phyloP scores from a whole-genome alignment of 1,139 yeast species.

The Debaryomyces subglobosus region DNA sequence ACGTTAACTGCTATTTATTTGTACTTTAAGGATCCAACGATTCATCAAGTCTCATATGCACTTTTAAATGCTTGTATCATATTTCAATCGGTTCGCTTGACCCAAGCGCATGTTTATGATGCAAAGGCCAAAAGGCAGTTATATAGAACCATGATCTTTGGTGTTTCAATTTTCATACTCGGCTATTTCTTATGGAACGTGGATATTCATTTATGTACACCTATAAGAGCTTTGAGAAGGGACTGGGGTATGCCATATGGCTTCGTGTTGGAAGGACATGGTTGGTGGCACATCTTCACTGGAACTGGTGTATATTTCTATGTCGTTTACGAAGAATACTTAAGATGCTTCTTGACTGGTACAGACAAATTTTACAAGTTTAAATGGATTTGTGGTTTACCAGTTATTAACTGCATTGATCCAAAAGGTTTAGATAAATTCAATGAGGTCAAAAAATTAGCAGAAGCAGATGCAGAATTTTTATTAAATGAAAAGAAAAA shows the following conservation, averaged over 20 bases:
- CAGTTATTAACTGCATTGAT: conserved; percentile 36
- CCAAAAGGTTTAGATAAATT: conserved; percentile 30
- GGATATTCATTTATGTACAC: conserved; percentile 79
- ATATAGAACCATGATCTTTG: conserved; percentile 57
- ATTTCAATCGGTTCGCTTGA: conserved; percentile 53
- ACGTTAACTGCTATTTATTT: conserved; percentile 66
- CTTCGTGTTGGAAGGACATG: conserved; percentile 85
- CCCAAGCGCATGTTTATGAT: conserved; percentile 55
- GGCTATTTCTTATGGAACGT: conserved; percentile 87
- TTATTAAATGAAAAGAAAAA: conserved; percentile 13
- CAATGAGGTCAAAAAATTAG: conserved; percentile 23
- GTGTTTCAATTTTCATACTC: conserved; percentile 62
- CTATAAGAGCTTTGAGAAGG: conserved; percentile 66
- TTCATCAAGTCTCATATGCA: conserved; percentile 84
- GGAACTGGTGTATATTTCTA: conserved; percentile 67
- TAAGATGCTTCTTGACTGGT: conserved; percentile 63
- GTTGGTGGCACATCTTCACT: conserved; percentile 96
- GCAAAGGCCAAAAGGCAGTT: conserved; percentile 48
- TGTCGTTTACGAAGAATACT: conserved; percentile 71
- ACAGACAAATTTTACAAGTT: conserved; percentile 53
- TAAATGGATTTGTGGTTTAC: conserved; percentile 52
- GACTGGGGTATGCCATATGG: conserved; percentile 84
- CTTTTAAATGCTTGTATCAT: conserved; percentile 65
- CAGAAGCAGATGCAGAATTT: conserved; percentile 20
- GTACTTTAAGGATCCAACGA: conserved; percentile 73